Base-by-base conservation (phyloP, 192 early-diverging fungal genomes). In the Rhizophagus sp. region DNA sequence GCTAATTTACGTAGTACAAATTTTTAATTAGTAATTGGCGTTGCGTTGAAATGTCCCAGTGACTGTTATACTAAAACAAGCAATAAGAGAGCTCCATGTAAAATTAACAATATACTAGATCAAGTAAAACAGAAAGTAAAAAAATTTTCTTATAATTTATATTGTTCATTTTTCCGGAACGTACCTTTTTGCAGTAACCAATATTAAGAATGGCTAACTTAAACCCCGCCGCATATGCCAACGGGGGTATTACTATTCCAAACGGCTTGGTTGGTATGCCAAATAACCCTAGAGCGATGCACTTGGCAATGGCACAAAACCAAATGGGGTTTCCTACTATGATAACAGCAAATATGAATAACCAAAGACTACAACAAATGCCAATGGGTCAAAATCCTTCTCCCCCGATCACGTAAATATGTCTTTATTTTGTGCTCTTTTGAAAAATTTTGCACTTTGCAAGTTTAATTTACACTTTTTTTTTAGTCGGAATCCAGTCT, bases 231-330 rank as follows among this genome's bases (percentile, higher is more conserved):
- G 30, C 64, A 11, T 66, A 66, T 33, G 30, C 44, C 11, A 47
- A 13, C 5, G 30, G 30, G 13, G 64, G 64, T 66, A 66, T 66
- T 17, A 66, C 24, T 33, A 25, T 64, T 25, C n/a, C 63, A 64
- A 64, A 64, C 25, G 64, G 64, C 13, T 17, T 66, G 30, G 64
- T 66, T 66, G 24, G 27, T 33, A 33, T 66, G 64, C 64, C 64
- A 27, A 66, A 66, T 66, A 66, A 25, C 24, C 27, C 64, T 33
- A 66, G 64, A 66, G 64, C 24, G 24, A 66, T 66, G 64, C 64
- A 66, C 30, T 30, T 66, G 30, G 64, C 64, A 25, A 66, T 66
- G 64, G 13, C 64, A 66, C 64, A 27, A 13, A 66, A 66, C 64
- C 64, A 30, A 33, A 22, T 66, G 34, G 64, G 64, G 64, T 33